A percentile compares a stretch with the other conserved stretches of the same genome.
These are phyloP conservation scores for Fusarium sp. DNA, from an alignment of 2,329 filamentous ascomycete species.

Conservation along the genomic window DNA sequence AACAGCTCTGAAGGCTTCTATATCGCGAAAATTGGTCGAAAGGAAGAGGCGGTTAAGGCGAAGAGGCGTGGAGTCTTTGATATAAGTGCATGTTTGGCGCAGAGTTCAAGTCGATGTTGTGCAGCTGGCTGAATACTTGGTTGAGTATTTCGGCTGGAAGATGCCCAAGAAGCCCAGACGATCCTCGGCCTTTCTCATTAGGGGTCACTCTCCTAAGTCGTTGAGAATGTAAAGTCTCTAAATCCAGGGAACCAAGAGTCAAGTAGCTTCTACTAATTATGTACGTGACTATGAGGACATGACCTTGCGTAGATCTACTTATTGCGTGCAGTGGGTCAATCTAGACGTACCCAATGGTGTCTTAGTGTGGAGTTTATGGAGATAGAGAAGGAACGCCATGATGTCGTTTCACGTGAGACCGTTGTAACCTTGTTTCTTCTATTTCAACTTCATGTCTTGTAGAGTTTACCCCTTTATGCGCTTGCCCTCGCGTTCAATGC, in stretches of 20 bases:
- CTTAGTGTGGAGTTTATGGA: conserved; percentile 1
- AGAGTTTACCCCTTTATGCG: fast-evolving
- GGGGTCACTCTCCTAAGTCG: no score
- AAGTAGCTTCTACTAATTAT: no score
- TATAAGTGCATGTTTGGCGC: background rate
- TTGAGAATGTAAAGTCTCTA: no score
- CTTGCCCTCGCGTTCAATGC: no score
- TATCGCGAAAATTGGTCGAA: background rate
- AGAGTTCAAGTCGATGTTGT: background rate
- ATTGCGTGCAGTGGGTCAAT: background rate
- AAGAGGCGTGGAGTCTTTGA: background rate
- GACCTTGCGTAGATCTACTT: background rate
- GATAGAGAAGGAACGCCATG: background rate
- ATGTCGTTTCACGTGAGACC: conserved; percentile 12
- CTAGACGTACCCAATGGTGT: background rate
- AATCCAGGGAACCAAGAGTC: no score
- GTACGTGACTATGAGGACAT: background rate
- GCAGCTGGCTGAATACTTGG: no score
- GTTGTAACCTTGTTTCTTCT: background rate
- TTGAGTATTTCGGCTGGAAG: no score
- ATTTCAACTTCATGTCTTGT: background rate
- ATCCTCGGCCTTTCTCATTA: no score
- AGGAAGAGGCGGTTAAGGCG: background rate
- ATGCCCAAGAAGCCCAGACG: no score
- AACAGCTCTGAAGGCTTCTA: background rate